Base-by-base conservation (phyloP, 257 asterid species). In the Fraxinus excelsior region DNA sequence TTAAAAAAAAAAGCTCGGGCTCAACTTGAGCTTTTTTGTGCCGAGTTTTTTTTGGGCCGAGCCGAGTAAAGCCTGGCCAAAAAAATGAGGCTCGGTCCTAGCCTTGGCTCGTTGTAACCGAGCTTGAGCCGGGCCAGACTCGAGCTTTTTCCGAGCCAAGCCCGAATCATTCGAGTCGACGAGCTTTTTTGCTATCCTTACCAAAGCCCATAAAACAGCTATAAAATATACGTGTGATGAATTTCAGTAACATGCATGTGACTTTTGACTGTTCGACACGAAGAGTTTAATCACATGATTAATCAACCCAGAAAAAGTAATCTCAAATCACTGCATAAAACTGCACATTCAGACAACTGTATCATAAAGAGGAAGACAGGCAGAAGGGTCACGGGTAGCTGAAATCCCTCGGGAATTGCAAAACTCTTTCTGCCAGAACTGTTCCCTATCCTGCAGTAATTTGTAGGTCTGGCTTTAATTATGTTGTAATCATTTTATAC, bases 401-500 rank as follows among this genome's bases (percentile, higher is more conserved):
- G 72, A 38, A 37, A 25, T 16, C 40, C 77, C 84, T 80, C 82
- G 86, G 89, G 89, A 84, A 81, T 60, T 76, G 79, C 70, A 72
- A 75, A 21, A 7, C 67, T 37, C 11, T 10, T 29, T 81, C 29
- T 67, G 75, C 51, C 80, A 76, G 37, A 8, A 21, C 31, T 62
- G 42, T 74, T 34, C 26, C 56, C 64, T 14, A 44, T 76, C n/a
- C 53, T 72, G 67, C 68, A 49, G 18, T 7, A 46, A 8, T 58
- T 58, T 58, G 66, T 58, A 71, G 68, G 37, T 77, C 79, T n/a
- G 60, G 7, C 53, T 68, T 82, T 77, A 86, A 80, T 84, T 79
- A 84, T 84, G 81, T 51, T 42, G 85, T 79, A 84, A 86, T 84
- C 85, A 88, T 84, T 80, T 81, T 77, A 74, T 73, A 69, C 81